phyloP scores from a whole-genome alignment of 192 early-diverging fungal species.

The Rhizophagus clarus region DNA sequence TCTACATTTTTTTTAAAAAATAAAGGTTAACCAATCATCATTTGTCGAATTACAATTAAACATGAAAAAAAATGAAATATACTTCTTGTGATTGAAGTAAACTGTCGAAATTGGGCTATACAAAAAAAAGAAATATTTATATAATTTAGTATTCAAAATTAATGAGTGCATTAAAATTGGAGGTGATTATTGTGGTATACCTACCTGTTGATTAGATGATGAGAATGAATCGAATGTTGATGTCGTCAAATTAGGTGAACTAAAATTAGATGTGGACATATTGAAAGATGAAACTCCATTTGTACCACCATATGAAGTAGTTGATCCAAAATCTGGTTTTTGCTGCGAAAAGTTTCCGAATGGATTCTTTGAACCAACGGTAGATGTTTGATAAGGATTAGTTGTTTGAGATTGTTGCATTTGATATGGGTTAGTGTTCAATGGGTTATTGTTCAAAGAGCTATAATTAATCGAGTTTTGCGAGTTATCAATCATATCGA shows the following conservation, averaged over 20 bases:
- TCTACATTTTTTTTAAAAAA: not conserved
- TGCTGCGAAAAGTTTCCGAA: slow-evolving; percentile 41
- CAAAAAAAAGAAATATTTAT: not conserved
- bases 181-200: not conserved
- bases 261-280: not conserved
- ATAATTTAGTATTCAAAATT: not conserved
- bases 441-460: slow-evolving; percentile 36
- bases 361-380: slow-evolving; percentile 49
- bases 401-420: slow-evolving; percentile 36
- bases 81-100: not conserved
- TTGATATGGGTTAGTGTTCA: slow-evolving; percentile 37
- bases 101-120: not conserved
- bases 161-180: not conserved
- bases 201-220: not conserved
- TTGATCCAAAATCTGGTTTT: slow-evolving; percentile 5
- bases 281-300: not conserved
- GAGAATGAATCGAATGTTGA: not conserved
- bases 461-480: slow-evolving; percentile 36
- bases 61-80: not conserved
- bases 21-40: too few relatives aligned
- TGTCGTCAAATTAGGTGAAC: slow-evolving; percentile 3
- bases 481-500: slow-evolving; percentile 28
- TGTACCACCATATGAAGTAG: not conserved
- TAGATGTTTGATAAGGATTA: slow-evolving; percentile 43
- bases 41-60: not conserved